phyloP scores from a whole-genome alignment of 495 filamentous ascomycete genomes.

The Tuber umbilicatum region DNA sequence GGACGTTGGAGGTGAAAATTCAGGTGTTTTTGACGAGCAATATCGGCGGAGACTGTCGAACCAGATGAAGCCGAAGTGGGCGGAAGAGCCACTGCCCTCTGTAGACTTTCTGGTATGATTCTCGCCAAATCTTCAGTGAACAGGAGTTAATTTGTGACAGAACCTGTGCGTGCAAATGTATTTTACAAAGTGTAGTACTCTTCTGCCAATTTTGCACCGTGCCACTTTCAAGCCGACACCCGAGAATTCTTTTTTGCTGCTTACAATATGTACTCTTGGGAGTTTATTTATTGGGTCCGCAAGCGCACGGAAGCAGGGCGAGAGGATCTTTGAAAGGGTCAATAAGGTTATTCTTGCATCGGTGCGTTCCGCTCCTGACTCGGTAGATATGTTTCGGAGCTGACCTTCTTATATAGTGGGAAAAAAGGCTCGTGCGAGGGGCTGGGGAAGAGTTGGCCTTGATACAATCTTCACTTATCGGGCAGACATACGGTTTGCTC shows the following conservation, averaged over 20 bases:
- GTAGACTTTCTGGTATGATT: not conserved
- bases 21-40: not conserved
- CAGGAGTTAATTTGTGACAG: not conserved
- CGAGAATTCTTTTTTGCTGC: slow-evolving; percentile 1
- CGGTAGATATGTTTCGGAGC: not conserved
- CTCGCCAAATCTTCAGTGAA: not conserved
- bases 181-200: not conserved
- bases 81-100: not conserved
- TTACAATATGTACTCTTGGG: not conserved
- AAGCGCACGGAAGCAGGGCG: not conserved
- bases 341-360: slow-evolving; percentile 1
- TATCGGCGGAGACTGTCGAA: not conserved
- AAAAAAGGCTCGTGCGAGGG: slow-evolving; percentile 6
- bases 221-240: not conserved
- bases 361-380: not conserved
- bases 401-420: slow-evolving; percentile 1
- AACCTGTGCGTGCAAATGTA: slow-evolving; percentile 4
- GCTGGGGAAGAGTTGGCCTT: slow-evolving; percentile 12
- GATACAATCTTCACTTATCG: slow-evolving; percentile 29
- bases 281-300: not conserved
- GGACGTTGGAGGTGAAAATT: not conserved
- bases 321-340: not conserved
- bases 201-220: not conserved
- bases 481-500: slow-evolving; percentile 32
- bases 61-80: slow-evolving; percentile 1